Evolutionary conservation across 106 monocot genomes (phyloP).

Genomic region (Hemerocallis citrina): DNA sequence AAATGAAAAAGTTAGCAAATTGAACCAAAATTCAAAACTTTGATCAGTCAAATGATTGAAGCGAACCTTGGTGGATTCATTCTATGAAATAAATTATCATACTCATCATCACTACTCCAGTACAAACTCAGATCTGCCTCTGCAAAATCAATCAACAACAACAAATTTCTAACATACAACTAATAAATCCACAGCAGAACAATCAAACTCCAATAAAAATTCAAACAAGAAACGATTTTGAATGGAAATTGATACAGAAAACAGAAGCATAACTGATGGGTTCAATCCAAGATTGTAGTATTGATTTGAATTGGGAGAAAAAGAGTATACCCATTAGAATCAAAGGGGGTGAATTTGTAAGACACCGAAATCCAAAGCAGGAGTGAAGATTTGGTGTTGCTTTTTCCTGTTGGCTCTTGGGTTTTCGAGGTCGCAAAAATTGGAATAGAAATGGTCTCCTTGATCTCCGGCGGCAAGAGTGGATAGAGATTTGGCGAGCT

Average conservation of each 20-base stretch:
- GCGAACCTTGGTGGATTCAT: conserved; percentile 93
- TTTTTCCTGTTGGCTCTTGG: too few species aligned
- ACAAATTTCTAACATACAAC: background rate
- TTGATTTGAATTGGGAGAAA: background rate
- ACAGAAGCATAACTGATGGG: background rate
- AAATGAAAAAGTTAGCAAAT: background rate
- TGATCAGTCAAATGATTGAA: background rate
- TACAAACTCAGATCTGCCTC: conserved; percentile 43
- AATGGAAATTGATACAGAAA: too few species aligned
- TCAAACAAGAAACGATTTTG: background rate
- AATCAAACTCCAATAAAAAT: background rate
- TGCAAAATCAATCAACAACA: conserved; percentile 4
- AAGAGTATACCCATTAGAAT: conserved; percentile 4
- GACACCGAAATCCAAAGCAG: too few species aligned
- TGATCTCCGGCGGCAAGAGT: too few species aligned
- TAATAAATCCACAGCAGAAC: too few species aligned
- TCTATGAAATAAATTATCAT: conserved; percentile 71
- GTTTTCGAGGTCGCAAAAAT: too few species aligned
- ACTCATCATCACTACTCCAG: conserved; percentile 83
- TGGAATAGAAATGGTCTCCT: too few species aligned
- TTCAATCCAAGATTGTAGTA: background rate
- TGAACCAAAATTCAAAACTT: background rate
- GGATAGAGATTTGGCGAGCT: too few species aligned
- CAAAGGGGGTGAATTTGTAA: background rate
- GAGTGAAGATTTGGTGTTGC: too few species aligned